Percentiles rank a stretch among this genome's conserved stretches.
Conservation (phyloP, 2,329 filamentous ascomycete species). For the Beauveria caledonica region DNA sequence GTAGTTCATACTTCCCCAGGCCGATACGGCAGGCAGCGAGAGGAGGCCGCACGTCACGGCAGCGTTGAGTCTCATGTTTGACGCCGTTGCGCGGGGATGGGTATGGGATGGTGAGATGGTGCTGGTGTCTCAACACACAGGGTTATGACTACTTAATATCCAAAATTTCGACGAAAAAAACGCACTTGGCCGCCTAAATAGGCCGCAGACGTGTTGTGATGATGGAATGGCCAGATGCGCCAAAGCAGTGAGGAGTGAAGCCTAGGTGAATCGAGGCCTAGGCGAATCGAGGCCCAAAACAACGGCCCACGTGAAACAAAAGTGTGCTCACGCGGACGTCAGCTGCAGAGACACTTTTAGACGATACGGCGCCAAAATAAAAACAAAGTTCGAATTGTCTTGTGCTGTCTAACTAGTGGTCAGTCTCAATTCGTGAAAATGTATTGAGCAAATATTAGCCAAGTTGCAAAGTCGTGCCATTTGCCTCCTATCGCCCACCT, state of each 20-base stretch:
- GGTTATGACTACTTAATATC: not conserved
- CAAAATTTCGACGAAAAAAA: not conserved
- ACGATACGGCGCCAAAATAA: not conserved
- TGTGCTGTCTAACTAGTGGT: no score
- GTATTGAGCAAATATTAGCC: no score
- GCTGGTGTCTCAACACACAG: not conserved
- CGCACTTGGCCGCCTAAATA: not conserved
- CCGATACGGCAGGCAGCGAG: conserved; percentile 14
- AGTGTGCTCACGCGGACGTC: not conserved
- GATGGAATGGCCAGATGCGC: conserved; percentile 9
- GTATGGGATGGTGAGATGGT: not conserved
- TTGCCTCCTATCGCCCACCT: no score
- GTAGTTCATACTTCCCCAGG: conserved; percentile 34
- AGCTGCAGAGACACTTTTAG: not conserved
- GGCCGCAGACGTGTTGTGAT: not conserved
- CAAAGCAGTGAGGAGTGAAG: conserved; percentile 13
- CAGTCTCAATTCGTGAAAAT: no score
- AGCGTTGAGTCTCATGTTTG: conserved; percentile 8
- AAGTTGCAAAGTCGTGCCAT: no score
- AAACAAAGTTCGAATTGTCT: no score
- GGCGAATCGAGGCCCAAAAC: conserved; percentile 17
- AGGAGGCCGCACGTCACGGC: conserved; percentile 1
- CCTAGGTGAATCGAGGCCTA: conserved; percentile 16
- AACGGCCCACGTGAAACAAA: conserved; percentile 17
- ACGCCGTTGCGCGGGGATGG: not conserved